Percentiles rank a stretch among this genome's conserved stretches.
Evolutionary conservation across 1,284 basidiomycete species (phyloP).

Genomic region (Ganoderma resinaceum): DNA sequence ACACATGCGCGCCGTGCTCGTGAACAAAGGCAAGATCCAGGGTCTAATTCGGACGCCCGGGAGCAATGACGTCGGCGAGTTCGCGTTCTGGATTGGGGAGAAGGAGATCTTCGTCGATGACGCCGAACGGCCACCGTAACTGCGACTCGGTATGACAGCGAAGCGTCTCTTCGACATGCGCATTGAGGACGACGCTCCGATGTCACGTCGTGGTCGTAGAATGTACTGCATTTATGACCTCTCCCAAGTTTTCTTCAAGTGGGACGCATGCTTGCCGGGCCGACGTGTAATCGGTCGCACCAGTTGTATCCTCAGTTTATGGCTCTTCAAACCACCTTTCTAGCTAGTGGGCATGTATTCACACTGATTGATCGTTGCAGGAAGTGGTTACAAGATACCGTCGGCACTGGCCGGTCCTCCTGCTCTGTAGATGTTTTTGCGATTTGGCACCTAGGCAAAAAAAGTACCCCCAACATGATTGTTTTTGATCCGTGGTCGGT

Average conservation of each 20-base stretch:
- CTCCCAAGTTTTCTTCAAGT: not conserved
- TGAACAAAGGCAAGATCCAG: constrained; percentile 36
- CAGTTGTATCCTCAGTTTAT: not conserved
- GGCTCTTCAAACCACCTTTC: not conserved
- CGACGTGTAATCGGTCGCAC: not conserved
- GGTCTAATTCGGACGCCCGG: constrained; percentile 45
- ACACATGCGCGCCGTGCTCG: constrained; percentile 31
- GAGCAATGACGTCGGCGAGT: constrained; percentile 28
- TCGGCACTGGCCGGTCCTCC: too few species aligned
- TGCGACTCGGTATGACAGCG: not conserved
- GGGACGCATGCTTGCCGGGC: not conserved
- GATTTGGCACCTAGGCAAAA: too few species aligned
- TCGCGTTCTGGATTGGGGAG: constrained; percentile 35
- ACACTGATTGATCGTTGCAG: too few species aligned
- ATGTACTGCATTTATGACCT: not conserved
- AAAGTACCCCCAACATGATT: too few species aligned
- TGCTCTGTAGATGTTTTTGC: too few species aligned
- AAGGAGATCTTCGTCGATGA: constrained; percentile 32
- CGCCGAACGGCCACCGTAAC: constrained; percentile 6
- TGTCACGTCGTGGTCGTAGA: not conserved
- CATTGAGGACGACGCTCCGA: not conserved
- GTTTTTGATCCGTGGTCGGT: too few species aligned
- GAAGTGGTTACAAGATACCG: too few species aligned
- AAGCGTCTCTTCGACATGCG: not conserved
- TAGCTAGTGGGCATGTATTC: not conserved